Evolutionary conservation across 345 rosid genomes (phyloP).

Genomic region (Eucalyptus pauciflora): DNA sequence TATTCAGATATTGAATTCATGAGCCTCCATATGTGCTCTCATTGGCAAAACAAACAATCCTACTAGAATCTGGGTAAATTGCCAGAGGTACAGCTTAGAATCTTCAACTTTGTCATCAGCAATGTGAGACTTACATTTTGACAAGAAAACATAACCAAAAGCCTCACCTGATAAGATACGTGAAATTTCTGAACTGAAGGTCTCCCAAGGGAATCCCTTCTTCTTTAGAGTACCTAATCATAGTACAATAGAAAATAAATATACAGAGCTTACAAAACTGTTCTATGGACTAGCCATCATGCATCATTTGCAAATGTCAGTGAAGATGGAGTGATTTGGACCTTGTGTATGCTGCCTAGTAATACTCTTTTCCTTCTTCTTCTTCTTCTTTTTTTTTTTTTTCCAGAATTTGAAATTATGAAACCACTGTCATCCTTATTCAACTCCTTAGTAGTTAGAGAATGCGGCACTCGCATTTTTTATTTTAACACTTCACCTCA

Average conservation of each 20-base stretch:
- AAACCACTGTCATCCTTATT: background rate
- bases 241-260: background rate
- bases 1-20: background rate
- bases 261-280: background rate
- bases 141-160: background rate
- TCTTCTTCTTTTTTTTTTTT: too few relatives aligned
- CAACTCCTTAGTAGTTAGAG: background rate
- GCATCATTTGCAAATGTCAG: background rate
- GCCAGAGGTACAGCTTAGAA: background rate
- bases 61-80: background rate
- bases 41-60: background rate
- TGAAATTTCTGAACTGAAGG: conserved; percentile 45
- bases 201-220: conserved; percentile 56
- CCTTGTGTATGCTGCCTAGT: background rate
- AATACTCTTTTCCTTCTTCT: too few relatives aligned
- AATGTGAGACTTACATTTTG: background rate
- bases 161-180: conserved; percentile 71
- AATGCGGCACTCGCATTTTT: background rate
- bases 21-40: background rate
- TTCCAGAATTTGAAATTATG: background rate
- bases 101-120: background rate
- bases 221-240: conserved; percentile 84
- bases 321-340: background rate
- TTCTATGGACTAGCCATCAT: background rate
- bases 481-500: background rate